Base-by-base conservation (phyloP, 805 yeast genomes). In the Cyberlindnera meyerae region DNA sequence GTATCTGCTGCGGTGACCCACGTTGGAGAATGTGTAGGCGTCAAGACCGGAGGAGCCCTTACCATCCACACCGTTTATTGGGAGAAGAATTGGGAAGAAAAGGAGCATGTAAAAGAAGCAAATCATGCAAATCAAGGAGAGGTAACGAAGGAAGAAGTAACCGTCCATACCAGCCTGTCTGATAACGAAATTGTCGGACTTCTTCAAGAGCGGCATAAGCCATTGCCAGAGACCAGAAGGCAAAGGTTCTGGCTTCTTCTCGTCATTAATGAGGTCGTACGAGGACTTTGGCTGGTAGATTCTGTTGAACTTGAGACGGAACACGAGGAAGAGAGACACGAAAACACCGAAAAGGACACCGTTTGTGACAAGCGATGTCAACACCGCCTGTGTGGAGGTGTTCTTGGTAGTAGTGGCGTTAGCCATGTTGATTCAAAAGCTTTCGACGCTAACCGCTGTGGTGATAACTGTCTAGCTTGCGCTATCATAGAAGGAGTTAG, bases 151-250 rank as follows among this genome's bases (percentile, higher is more conserved):
- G 58, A 89, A 90, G 55, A 93, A 80, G 64, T 85, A 90, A 5
- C 96, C 97, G 57, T 90, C 97, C n/a, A 90, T 57, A 13, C 97
- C 97, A 15, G 93, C 82, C 52, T 90, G 94, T 47, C 81, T 79
- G 41, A 90, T 75, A 37, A 89, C 69, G 53, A 84, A 84, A 32
- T 82, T 65, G 38, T 84, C 88, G 1, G 86, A 75, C 53, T 83
- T 79, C 32, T 71, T 62, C 33, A 84, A 49, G 20, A 90, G 55
- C 6, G 80, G 78, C 8, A 60, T 45, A 9, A 88, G 39, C 97
- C 97, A 89, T 22, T 71, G 65, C 55, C 79, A 60, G 2, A 81
- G 68, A 24, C 88, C 93, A 15, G 58, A 59, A 2, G 89, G 82
- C 30, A 88, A 64, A 1, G 93, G 87, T 21, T 75, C 79, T 0